A percentile compares a stretch with the other conserved stretches of the same genome.
Conservation (phyloP, 2,329 filamentous ascomycete species). For the Fusarium nodosum region DNA sequence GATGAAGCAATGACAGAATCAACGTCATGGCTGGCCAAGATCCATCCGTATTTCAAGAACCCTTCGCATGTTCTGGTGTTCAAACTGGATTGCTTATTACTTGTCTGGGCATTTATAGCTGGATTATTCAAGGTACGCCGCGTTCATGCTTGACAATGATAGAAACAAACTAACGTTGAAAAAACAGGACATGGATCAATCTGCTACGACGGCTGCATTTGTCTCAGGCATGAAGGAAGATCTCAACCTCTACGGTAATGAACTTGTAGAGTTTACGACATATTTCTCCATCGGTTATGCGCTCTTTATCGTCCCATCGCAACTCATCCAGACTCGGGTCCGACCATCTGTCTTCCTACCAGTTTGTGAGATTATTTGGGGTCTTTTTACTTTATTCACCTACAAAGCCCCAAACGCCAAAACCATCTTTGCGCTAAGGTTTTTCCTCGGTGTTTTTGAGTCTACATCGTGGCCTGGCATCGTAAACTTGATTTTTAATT, state of each 20-base stretch:
- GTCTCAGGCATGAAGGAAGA: constrained; percentile 47
- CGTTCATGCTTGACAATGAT: neutral
- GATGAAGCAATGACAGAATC: constrained; percentile 13
- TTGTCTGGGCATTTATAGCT: constrained; percentile 47
- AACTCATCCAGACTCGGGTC: constrained; percentile 43
- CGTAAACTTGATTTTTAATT: constrained; percentile 43
- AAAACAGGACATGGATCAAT: constrained; percentile 43
- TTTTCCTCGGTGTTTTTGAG: constrained; percentile 45
- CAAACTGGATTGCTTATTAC: constrained; percentile 49
- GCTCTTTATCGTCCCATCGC: constrained; percentile 42
- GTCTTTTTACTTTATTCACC: constrained; percentile 38
- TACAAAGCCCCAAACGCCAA: constrained; percentile 41
- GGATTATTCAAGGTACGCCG: constrained; percentile 25
- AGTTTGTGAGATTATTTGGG: constrained; percentile 43
- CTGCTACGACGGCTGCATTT: constrained; percentile 40
- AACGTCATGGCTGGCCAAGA: constrained; percentile 50
- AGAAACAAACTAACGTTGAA: neutral
- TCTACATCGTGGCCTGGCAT: constrained; percentile 47
- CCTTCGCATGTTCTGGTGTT: constrained; percentile 49
- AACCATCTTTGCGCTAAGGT: constrained; percentile 33
- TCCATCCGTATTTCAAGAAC: constrained; percentile 51
- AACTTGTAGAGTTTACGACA: constrained; percentile 45
- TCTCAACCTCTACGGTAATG: constrained; percentile 32
- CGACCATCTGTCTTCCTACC: constrained; percentile 43
- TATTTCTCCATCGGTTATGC: constrained; percentile 48